These are phyloP conservation scores for Backusella tuberculispora DNA, from an alignment of 192 early-diverging fungal species.

Conservation along the genomic window DNA sequence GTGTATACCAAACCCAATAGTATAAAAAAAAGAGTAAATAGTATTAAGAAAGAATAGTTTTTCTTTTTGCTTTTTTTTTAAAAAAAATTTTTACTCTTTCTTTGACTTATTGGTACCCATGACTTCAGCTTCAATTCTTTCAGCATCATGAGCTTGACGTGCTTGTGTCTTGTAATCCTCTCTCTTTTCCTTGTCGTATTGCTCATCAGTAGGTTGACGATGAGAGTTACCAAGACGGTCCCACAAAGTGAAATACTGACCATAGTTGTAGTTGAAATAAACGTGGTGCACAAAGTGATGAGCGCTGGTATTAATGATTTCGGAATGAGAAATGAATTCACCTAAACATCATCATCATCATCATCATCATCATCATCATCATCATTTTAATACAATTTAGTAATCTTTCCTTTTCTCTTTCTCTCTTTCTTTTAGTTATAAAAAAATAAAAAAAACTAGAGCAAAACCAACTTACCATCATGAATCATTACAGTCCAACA, in stretches of 20 bases:
- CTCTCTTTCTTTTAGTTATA: not conserved
- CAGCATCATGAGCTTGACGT: conserved; percentile 68
- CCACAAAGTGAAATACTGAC: conserved; percentile 97
- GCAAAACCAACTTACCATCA: conserved; percentile 62
- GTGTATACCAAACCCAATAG: not conserved
- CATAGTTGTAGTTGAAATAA: conserved; percentile 99
- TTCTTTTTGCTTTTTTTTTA: too few relatives aligned
- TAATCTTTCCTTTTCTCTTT: not conserved
- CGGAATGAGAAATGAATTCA: conserved; percentile 69
- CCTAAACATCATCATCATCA: conserved; percentile 35
- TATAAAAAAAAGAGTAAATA: too few relatives aligned
- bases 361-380: not conserved
- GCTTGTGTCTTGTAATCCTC: conserved; percentile 66
- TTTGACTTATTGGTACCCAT: not conserved
- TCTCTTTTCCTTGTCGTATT: conserved; percentile 63
- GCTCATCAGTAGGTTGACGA: conserved; percentile 67
- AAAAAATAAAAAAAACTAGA: too few relatives aligned
- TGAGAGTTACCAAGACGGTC: conserved; percentile 75
- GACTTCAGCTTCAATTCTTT: conserved; percentile 49
- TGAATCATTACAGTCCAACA: conserved; percentile 98
- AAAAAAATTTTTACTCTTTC: not conserved
- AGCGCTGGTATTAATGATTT: conserved; percentile 86
- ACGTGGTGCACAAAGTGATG: conserved; percentile 97
- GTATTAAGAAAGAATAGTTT: too few relatives aligned
- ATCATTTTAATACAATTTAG: not conserved